Percentiles rank a stretch among this genome's conserved stretches.
These are phyloP conservation scores for Termitomyces heimii DNA, from an alignment of 768 basidiomycete species.

Conservation along the genomic window DNA sequence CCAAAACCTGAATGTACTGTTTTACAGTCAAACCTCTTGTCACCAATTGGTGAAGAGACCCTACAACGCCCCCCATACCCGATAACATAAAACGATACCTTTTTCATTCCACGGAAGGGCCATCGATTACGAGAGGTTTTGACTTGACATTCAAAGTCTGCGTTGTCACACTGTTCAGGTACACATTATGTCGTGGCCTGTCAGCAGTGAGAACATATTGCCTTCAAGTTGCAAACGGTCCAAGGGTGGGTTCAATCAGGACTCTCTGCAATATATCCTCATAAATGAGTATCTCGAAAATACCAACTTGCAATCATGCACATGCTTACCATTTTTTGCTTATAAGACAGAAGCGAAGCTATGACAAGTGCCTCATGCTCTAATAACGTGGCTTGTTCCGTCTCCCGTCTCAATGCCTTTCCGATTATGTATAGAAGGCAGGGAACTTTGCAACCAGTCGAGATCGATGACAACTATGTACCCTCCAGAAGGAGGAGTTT, in stretches of 20 bases:
- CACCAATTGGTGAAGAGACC: no score
- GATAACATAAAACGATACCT: no score
- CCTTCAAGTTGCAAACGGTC: not conserved
- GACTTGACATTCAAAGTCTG: not conserved
- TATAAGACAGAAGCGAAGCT: not conserved
- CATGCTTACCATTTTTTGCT: not conserved
- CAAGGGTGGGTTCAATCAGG: not conserved
- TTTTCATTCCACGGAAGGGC: no score
- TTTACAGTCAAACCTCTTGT: no score
- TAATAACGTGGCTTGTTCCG: constrained; percentile 35
- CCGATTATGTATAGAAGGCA: constrained; percentile 19
- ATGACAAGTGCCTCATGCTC: constrained; percentile 23
- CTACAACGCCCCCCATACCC: no score
- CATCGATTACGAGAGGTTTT: no score
- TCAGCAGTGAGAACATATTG: not conserved
- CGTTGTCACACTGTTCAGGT: not conserved
- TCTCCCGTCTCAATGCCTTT: constrained; percentile 12
- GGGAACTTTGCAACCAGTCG: not conserved
- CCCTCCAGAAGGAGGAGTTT: not conserved
- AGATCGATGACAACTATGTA: not conserved
- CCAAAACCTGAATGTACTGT: not conserved
- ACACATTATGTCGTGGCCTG: not conserved
- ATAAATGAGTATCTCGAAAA: not conserved
- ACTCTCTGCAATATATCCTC: not conserved
- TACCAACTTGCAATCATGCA: not conserved